Base-by-base conservation (phyloP, 2,329 filamentous ascomycete genomes). In the Fonsecaea nubica region DNA sequence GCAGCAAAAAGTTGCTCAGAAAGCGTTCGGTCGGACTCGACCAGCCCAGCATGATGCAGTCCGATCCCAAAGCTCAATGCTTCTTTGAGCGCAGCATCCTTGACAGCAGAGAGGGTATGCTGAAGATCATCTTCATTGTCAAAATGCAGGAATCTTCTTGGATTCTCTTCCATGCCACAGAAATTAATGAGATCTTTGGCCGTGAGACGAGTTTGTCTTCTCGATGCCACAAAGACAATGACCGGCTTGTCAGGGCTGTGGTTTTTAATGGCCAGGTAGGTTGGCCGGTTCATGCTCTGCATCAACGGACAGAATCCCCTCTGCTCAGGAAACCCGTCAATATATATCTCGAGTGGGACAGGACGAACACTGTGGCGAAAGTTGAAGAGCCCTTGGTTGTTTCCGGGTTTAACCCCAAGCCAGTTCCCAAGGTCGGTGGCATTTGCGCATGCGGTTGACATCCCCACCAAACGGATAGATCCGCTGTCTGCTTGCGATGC, bases 281-380 rank as follows among this genome's bases (percentile, higher is more conserved):
- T 97, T 1, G 95, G 95, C 6, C 95, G 87, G 75, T 99, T 99
- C 95, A 99, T 99, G 0, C 93, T 96, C 79, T 98, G 94, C 95
- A 99, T 99, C 71, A 99, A 80, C 0, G 95, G 93, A 74, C 94
- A 98, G 81, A 99, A 99, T 0, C 95, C 95, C 66, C 94, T 87
- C 72, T 95, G 90, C 75, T 98, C 92, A 0, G 95, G 93, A 76
- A 99, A 99, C 0, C 95, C 96, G 76, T 99, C 95, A 72, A 99
- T 99, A 78, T 92, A 99, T 52, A 97, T 92, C 77, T 99, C 94
- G 45, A 99, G 80, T 0, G 96, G 95, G 9, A 99, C 96, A 2
- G 96, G 95, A 30, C 95, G 92, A 40, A 99, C 96, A 0, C 93
- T 98, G 76, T 99, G 95, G 33, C 93, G 87, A 80, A 99, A 99